Base-by-base conservation (phyloP, 2,329 filamentous ascomycete genomes). In the Monilinia aucupariae region DNA sequence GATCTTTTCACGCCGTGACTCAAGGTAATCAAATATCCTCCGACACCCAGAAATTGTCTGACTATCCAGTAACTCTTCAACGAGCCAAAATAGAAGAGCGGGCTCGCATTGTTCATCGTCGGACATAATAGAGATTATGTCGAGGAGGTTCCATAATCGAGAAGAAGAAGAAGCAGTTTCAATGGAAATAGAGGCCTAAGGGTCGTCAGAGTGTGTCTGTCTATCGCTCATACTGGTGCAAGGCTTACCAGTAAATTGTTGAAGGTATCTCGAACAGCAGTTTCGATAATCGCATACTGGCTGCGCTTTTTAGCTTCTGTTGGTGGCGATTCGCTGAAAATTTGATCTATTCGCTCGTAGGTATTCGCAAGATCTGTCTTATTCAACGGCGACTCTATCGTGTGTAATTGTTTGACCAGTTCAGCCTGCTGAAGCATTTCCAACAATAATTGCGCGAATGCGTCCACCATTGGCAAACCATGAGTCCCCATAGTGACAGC, bases 21-120 rank as follows among this genome's bases (percentile, higher is more conserved):
- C 96, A 50, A 99, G 83, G 71, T 92, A 99, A 73, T 96, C 92
- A 73, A 99, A 97, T 17, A 97, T 89, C 65, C 85, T 90, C 65
- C 92, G 87, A 74, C 94, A 99, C 39, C 91, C 92, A 30, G 91
- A 84, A 49, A 97, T 96, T 0, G 92, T 96, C 75, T 99, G 93
- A 72, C 92, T 96, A 75, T 99, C 96, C 32, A 99, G 82, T 1
- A 99, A 83, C 76, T 97, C 94, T 74, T 99, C 94, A 25, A 97
- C 86, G 20, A 99, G 84, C 83, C 90, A 92, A 71, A 96, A 92
- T 9, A 94, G 82, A 10, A 99, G 80, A 22, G 89, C 89, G 0
- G 91, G 85, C 67, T 96, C 92, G 73, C 80, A 86, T 78, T 82
- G 82, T 80, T 88, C 89, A 73, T 87, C 85, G 72, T 96, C 93